A percentile compares a stretch with the other conserved stretches of the same genome.
phyloP scores from a whole-genome alignment of 23 red algal species.

The Chondrus crispus region DNA sequence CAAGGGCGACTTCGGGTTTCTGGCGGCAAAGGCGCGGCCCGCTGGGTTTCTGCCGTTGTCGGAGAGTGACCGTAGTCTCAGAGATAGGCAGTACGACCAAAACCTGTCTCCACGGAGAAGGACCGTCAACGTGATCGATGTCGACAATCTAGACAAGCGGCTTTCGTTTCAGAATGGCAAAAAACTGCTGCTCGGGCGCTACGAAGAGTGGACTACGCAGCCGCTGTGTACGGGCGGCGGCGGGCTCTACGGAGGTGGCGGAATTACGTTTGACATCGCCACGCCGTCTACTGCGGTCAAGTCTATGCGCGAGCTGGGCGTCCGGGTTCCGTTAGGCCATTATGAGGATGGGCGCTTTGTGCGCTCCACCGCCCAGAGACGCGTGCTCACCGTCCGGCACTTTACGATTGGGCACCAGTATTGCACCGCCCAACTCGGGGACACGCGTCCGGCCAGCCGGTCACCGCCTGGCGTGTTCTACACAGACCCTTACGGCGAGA shows the following conservation, averaged over 20 bases:
- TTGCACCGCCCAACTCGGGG: not conserved
- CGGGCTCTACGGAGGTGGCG: not conserved
- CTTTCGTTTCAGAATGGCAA: not conserved
- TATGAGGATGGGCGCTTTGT: not conserved
- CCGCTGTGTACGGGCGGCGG: slow-evolving; percentile 5
- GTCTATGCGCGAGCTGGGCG: not conserved
- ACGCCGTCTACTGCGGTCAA: slow-evolving; percentile 20
- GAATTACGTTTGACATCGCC: slow-evolving; percentile 12
- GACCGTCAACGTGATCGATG: slow-evolving; percentile 36
- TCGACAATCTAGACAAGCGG: slow-evolving; percentile 9
- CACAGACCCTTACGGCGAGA: slow-evolving; percentile 12
- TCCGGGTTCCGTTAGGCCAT: not conserved
- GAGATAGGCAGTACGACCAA: not conserved
- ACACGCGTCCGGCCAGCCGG: not conserved
- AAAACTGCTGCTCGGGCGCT: not conserved
- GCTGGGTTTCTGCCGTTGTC: slow-evolving; percentile 2
- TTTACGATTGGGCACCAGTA: not conserved
- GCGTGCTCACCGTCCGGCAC: not conserved
- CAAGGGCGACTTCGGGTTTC: slow-evolving; percentile 61
- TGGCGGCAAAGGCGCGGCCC: not conserved
- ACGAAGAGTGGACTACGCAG: slow-evolving; percentile 48
- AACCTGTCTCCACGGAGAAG: not conserved
- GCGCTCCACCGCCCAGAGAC: not conserved
- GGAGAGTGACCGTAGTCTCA: not conserved
- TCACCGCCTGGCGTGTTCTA: slow-evolving; percentile 22